phyloP scores from a whole-genome alignment of 305 asterid genomes.

The Solanum hybrid region DNA sequence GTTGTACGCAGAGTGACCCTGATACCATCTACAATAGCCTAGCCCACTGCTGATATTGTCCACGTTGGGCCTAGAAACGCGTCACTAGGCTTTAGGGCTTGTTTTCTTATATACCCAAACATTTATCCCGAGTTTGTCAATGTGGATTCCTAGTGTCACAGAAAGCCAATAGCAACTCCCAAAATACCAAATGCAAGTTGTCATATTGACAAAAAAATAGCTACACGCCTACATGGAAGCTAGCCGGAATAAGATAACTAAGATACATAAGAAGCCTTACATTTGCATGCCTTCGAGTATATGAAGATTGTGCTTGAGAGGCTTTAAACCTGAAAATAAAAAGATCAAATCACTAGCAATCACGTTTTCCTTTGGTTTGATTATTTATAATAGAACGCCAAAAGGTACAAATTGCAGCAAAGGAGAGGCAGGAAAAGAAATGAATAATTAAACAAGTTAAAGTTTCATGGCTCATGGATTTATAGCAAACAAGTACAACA shows the following conservation, averaged over 20 bases:
- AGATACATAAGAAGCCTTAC: not conserved
- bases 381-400: not conserved
- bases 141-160: not conserved
- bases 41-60: not conserved
- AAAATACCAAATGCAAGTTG: not conserved
- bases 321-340: slow-evolving; percentile 7
- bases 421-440: not conserved
- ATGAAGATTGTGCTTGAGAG: not conserved
- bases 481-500: not conserved
- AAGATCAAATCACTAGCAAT: not conserved
- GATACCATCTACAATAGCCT: not conserved
- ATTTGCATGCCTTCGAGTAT: not conserved
- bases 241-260: not conserved
- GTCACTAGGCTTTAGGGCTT: not conserved
- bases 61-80: not conserved
- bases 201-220: not conserved
- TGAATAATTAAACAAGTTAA: not conserved
- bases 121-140: not conserved
- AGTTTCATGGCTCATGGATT: not conserved
- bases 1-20: not conserved
- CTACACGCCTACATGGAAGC: not conserved
- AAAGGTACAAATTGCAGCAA: not conserved
- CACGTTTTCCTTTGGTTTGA: not conserved
- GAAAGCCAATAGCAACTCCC: not conserved
- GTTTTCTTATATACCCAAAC: not conserved